Conservation (phyloP, 257 asterid genomes). For the Solanum sparsipilum region DNA sequence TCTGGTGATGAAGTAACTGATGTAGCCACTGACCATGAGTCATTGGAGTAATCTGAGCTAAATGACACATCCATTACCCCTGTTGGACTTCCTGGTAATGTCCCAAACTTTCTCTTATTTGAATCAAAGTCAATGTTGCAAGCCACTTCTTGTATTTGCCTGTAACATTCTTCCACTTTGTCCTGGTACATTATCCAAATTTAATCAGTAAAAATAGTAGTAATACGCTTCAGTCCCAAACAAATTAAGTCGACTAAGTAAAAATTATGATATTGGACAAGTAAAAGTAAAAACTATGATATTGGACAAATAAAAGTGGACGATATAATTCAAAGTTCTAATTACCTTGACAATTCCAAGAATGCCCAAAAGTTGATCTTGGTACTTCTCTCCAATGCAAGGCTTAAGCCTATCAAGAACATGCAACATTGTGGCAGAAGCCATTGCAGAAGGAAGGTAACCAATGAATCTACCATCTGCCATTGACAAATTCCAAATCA, state of each 20-base stretch:
- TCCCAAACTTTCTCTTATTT: slow-evolving; percentile 43
- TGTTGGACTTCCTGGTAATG: slow-evolving; percentile 60
- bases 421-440: slow-evolving; percentile 71
- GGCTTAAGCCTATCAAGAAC: slow-evolving; percentile 50
- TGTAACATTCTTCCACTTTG: slow-evolving; percentile 52
- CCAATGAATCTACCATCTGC: slow-evolving; percentile 62
- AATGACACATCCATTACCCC: slow-evolving; percentile 57
- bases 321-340: too few species aligned
- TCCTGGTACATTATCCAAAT: slow-evolving; percentile 30
- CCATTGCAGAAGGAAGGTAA: slow-evolving; percentile 66
- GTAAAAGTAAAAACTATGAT: too few species aligned
- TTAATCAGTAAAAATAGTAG: background rate
- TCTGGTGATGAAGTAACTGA: slow-evolving; percentile 69
- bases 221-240: background rate
- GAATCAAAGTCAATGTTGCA: slow-evolving; percentile 17
- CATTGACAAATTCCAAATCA: background rate
- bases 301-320: background rate
- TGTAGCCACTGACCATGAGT: slow-evolving; percentile 29
- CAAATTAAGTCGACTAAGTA: background rate
- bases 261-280: background rate
- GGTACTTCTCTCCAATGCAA: slow-evolving; percentile 36
- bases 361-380: slow-evolving; percentile 41
- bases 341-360: slow-evolving; percentile 66
- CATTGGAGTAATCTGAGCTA: slow-evolving; percentile 41
- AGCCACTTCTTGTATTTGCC: slow-evolving; percentile 43